Evolutionary conservation across 768 basidiomycete species (phyloP).

Genomic region (Flagelloscypha sp.): DNA sequence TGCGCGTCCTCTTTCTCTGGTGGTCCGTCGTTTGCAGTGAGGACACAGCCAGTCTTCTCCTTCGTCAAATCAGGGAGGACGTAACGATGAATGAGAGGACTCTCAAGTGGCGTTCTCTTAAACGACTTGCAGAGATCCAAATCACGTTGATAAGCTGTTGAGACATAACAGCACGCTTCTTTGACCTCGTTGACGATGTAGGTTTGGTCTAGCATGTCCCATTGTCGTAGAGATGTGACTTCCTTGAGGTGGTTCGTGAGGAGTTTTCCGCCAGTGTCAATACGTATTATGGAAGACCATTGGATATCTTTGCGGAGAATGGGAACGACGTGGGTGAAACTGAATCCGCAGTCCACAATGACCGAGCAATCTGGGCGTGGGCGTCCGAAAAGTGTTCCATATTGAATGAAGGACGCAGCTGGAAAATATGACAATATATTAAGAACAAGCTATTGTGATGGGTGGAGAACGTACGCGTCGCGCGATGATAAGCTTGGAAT

Average conservation of each 20-base stretch:
- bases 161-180: slow-evolving; percentile 84
- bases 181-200: slow-evolving; percentile 90
- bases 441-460: slow-evolving; percentile 2
- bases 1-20: slow-evolving; percentile 53
- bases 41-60: slow-evolving; percentile 52
- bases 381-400: slow-evolving; percentile 59
- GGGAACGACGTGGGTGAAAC: slow-evolving; percentile 89
- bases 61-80: slow-evolving; percentile 81
- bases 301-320: slow-evolving; percentile 66
- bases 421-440: slow-evolving; percentile 13
- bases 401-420: slow-evolving; percentile 78
- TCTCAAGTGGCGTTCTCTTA: no score
- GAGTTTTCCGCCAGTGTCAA: slow-evolving; percentile 93
- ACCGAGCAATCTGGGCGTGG: slow-evolving; percentile 71
- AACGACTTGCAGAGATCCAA: slow-evolving; percentile 85
- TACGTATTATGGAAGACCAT: slow-evolving; percentile 82
- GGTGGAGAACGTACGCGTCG: slow-evolving; percentile 55
- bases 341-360: slow-evolving; percentile 87
- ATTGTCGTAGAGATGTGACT: slow-evolving; percentile 88
- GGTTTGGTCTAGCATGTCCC: slow-evolving; percentile 98
- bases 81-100: no score
- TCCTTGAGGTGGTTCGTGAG: slow-evolving; percentile 94
- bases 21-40: slow-evolving; percentile 42
- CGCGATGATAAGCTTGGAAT: slow-evolving; percentile 73
- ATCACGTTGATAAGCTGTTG: slow-evolving; percentile 61